A percentile compares a stretch with the other conserved stretches of the same genome.
Evolutionary conservation across 2,329 filamentous ascomycete species (phyloP).

Genomic region (Fusarium papillatum): DNA sequence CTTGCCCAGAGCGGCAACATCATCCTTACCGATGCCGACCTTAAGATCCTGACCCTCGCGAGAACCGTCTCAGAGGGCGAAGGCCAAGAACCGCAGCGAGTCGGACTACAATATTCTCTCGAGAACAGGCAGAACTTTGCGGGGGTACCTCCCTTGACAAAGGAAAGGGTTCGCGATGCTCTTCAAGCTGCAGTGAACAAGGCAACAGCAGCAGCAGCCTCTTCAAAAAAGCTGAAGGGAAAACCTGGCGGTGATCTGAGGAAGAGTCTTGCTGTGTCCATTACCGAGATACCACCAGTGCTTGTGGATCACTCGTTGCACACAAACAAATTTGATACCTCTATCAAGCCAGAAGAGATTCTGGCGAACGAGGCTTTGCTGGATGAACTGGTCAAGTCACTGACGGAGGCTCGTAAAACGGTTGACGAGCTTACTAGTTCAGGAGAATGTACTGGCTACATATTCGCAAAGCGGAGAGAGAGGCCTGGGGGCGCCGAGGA

Average conservation of each 20-base stretch:
- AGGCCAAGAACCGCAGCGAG: conserved; percentile 85
- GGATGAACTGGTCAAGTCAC: conserved; percentile 74
- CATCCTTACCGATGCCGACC: conserved; percentile 87
- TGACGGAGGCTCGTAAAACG: conserved; percentile 79
- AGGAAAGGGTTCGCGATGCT: conserved; percentile 77
- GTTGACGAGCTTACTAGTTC: conserved; percentile 77
- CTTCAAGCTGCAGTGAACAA: conserved; percentile 76
- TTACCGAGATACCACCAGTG: conserved; percentile 90
- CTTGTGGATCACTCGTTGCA: conserved; percentile 89
- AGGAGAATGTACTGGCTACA: conserved; percentile 82
- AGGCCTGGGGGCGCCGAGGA: conserved; percentile 44
- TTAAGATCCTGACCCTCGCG: conserved; percentile 85
- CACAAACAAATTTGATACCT: conserved; percentile 77
- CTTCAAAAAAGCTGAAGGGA: conserved; percentile 76
- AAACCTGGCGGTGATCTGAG: conserved; percentile 83
- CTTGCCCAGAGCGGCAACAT: conserved; percentile 81
- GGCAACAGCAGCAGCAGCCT: conserved; percentile 60
- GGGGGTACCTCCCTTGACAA: conserved; percentile 81
- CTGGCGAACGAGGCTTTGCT: conserved; percentile 75
- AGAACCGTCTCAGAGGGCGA: conserved; percentile 85
- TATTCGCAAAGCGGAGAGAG: conserved; percentile 78
- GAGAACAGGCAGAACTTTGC: conserved; percentile 87
- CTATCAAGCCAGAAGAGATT: conserved; percentile 76
- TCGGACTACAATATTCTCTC: conserved; percentile 84
- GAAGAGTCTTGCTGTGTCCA: conserved; percentile 84